Evolutionary conservation across 305 asterid species (phyloP).

Genomic region (Rubia peregrina): DNA sequence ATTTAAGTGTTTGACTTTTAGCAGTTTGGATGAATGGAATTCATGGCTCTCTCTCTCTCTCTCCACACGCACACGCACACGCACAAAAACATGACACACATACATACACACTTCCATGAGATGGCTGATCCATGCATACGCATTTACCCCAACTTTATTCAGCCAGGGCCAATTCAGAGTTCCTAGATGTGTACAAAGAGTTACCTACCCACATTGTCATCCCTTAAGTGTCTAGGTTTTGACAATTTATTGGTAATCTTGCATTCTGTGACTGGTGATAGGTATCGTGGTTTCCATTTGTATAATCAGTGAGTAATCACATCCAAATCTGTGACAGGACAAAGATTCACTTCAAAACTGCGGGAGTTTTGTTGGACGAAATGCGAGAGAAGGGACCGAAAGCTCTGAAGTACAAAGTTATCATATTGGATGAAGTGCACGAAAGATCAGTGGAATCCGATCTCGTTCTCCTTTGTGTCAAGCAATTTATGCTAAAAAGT

Average conservation of each 20-base stretch:
- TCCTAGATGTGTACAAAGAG: neutral
- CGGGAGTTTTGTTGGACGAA: slow-evolving; percentile 97
- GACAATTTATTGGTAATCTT: slow-evolving; percentile 9
- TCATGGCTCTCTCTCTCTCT: neutral
- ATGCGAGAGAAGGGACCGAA: slow-evolving; percentile 85
- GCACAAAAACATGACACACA: neutral
- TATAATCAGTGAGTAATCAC: slow-evolving; percentile 15
- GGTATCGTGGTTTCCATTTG: slow-evolving; percentile 10
- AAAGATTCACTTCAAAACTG: slow-evolving; percentile 88
- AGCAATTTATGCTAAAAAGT: slow-evolving; percentile 73
- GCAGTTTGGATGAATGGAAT: neutral
- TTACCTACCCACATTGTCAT: neutral
- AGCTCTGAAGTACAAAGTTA: slow-evolving; percentile 88
- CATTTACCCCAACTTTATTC: neutral
- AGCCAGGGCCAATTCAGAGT: neutral
- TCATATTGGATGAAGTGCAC: slow-evolving; percentile 95
- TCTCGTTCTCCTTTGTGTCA: slow-evolving; percentile 89
- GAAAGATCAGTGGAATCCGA: slow-evolving; percentile 99
- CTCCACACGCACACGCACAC: neutral
- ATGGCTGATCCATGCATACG: too few species aligned
- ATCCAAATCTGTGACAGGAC: slow-evolving; percentile 42
- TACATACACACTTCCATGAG: neutral
- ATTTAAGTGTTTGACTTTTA: neutral
- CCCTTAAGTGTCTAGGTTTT: neutral
- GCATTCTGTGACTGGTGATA: neutral